phyloP scores from a whole-genome alignment of 2,329 filamentous ascomycete species.

The Diplodia scrobiculata region DNA sequence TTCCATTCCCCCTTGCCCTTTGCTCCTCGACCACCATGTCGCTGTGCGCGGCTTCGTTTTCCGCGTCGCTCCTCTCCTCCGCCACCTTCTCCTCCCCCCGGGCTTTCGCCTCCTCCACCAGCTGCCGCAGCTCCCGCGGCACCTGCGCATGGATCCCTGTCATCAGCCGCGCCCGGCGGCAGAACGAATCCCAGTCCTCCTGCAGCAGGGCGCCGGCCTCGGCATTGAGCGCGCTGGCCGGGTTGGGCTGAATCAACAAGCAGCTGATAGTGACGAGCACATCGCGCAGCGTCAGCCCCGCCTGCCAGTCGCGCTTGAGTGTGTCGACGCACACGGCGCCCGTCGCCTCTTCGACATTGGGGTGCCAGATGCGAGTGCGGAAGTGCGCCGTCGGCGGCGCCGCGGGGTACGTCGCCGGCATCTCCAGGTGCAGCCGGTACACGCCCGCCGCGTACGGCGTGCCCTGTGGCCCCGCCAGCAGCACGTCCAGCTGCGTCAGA shows the following conservation, averaged over 20 bases:
- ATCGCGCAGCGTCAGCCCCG: slow-evolving; percentile 60
- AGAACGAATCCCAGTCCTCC: slow-evolving; percentile 61
- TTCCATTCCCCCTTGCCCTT: slow-evolving; percentile 32
- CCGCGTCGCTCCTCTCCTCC: slow-evolving; percentile 32
- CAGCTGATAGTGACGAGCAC: slow-evolving; percentile 63
- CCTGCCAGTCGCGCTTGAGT: slow-evolving; percentile 64
- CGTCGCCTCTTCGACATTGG: slow-evolving; percentile 64
- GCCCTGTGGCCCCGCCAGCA: slow-evolving; percentile 61
- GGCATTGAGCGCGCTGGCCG: slow-evolving; percentile 64
- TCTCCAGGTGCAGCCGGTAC: slow-evolving; percentile 62
- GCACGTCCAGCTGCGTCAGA: slow-evolving; percentile 59
- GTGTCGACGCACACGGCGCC: slow-evolving; percentile 67
- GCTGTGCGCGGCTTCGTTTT: slow-evolving; percentile 31
- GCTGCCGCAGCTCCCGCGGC: slow-evolving; percentile 48
- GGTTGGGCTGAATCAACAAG: slow-evolving; percentile 65
- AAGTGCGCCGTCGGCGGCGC: slow-evolving; percentile 61
- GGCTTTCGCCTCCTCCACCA: slow-evolving; percentile 57
- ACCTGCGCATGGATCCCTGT: slow-evolving; percentile 63
- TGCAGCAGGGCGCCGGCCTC: slow-evolving; percentile 61
- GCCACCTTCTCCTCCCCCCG: slow-evolving; percentile 51
- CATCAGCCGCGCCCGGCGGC: slow-evolving; percentile 61
- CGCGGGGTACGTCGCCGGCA: slow-evolving; percentile 60
- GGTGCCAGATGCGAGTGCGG: slow-evolving; percentile 64
- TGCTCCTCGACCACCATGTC: slow-evolving; percentile 31
- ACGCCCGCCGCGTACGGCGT: slow-evolving; percentile 63